A percentile compares a stretch with the other conserved stretches of the same genome.
These are phyloP conservation scores for Cladophialophora yegresii DNA, from an alignment of 2,329 filamentous ascomycete genomes.

Conservation along the genomic window DNA sequence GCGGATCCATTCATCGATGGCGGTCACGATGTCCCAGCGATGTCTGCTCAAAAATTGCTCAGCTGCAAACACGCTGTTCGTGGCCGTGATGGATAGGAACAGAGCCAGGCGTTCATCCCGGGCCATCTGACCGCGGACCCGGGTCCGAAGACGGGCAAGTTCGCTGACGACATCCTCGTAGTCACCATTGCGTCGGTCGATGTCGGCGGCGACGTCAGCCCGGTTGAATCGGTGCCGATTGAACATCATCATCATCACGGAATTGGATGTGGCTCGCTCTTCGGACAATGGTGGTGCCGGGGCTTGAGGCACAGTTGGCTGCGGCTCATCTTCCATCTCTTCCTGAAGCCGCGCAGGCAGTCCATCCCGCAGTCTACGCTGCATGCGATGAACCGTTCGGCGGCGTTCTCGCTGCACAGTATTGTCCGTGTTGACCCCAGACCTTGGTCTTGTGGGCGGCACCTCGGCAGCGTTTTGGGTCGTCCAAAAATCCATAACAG, in stretches of 20 bases:
- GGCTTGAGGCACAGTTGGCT: no score
- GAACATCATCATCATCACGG: constrained; percentile 12
- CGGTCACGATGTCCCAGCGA: constrained; percentile 53
- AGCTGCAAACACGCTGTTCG: constrained; percentile 17
- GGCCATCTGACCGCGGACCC: neutral
- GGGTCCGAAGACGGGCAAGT: neutral
- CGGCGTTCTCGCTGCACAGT: no score
- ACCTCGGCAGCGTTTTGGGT: neutral
- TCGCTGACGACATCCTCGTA: neutral
- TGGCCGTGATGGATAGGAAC: constrained; percentile 23
- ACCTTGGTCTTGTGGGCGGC: neutral
- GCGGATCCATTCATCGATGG: constrained; percentile 73
- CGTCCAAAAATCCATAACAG: constrained; percentile 15
- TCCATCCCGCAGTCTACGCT: no score
- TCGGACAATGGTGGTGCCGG: neutral
- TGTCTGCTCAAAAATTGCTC: constrained; percentile 3
- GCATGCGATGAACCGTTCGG: no score
- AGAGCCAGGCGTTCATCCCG: constrained; percentile 18
- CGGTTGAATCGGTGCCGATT: constrained; percentile 1
- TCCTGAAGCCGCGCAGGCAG: no score
- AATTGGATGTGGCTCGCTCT: neutral
- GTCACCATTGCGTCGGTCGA: neutral
- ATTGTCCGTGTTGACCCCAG: no score
- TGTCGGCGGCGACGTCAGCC: neutral
- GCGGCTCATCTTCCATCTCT: no score